Evolutionary conservation across 176 grass and related monocot species (phyloP), one percentile per base, ranked within the genome.

Genomic region (Tuctoria greenei): DNA sequence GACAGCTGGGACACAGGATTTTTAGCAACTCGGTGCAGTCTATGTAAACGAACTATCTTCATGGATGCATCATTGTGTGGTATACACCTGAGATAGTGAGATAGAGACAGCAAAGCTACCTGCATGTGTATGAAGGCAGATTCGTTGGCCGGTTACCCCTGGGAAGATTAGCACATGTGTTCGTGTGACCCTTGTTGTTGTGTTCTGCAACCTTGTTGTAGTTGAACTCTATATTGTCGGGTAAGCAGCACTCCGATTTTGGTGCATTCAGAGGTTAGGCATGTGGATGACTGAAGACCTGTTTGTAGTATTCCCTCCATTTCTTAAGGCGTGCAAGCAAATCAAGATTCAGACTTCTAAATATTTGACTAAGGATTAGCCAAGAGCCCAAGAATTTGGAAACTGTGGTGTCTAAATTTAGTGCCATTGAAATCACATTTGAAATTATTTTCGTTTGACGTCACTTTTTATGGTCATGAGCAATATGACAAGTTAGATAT

Each of bases 81-180:
- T n/a, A 18, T 40, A 8, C 43, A 11, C n/a, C 39, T n/a, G 4
- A 42, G 13, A 26, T 6, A 31, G 24, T 61, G 10, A 69, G 41
- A 44, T 41, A 12, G 11, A 60, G 54, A 37, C 72, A 61, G 42
- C 28, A 83, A n/a, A 42, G 71, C 23, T n/a, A 51, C 25, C 31
- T 51, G 8, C 17, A 25, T 39, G n/a, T 14, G 12, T 16, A 63
- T 56, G 11, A 24, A 47, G 8, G 23, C n/a, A 27, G 4, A 56
- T 15, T 23, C 64, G 67, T n/a, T n/a, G 4, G n/a, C 49, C 12
- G 27, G 64, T 60, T 83, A 31, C 4, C n/a, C 21, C 44, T 5
- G 10, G 64, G 31, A 69, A 43, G 35, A 43, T 8, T 8, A 2
- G 10, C 51, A 10, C 27, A 74, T 51, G 46, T n/a, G 46, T 45